Evolutionary conservation across 2,329 filamentous ascomycete genomes (phyloP), one percentile per base, ranked within the genome.

Genomic region (Trichoderma oligosporum): DNA sequence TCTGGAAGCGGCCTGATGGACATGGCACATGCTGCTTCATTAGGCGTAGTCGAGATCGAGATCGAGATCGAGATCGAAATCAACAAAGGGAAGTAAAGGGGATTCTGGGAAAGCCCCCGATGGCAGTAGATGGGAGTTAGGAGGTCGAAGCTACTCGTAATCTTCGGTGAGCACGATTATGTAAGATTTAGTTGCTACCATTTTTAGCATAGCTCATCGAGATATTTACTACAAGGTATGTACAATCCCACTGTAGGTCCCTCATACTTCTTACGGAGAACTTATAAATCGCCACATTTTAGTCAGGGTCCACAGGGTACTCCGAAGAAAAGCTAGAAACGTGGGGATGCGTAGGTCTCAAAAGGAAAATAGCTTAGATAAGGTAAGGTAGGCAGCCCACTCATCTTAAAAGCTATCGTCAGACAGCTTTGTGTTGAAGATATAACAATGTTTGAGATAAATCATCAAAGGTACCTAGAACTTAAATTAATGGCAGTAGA

Each of bases 1-100:
- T 81, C 74, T 11, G 91, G 88, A 59, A 96, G 79, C 49, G 79
- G 83, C 62, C 79, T 78, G 67, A 94, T 93, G 61, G 78, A 81
- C 81, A 84, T 84, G 71, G 61, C 68, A 64, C 59, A 31, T 33
- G 9, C 46, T 46, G 47, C 60, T 56, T 64, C 64, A 67, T 66
- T 29, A 41, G 29, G 33, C 12, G 51, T 31, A 25, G 36, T n/a
- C 47, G 35, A 35, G 35, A 54, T 27, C 35, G n/a, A 36, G 8
- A 8, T n/a, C 35, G 29, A 57, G 29, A 46, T 11, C 2, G 53
- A 42, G 20, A n/a, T n/a, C n/a, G n/a, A n/a, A n/a, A n/a, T n/a
- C n/a, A n/a, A n/a, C n/a, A n/a, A n/a, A n/a, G n/a, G n/a, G 35
- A 12, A 11, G 44, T 9, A 39, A 29, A 25, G 41, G 35, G 20